A percentile compares a stretch with the other conserved stretches of the same genome.
phyloP scores from a whole-genome alignment of 164 flowering plant species.

The Akebia trifoliata region DNA sequence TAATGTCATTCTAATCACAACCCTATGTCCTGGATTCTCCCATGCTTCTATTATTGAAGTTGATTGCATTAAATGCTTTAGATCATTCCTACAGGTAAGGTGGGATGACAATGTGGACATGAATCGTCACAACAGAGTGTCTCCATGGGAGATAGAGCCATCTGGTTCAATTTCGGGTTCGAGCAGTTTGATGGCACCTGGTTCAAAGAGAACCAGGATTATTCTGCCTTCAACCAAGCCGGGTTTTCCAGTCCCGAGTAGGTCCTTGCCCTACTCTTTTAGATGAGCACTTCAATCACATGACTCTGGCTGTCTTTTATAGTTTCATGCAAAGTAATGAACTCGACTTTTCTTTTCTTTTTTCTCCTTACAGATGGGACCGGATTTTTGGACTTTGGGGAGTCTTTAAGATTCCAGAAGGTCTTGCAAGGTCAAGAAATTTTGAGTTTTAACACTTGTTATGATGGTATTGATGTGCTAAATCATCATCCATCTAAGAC shows the following conservation, averaged over 20 bases:
- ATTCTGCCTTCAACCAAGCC: constrained; percentile 43
- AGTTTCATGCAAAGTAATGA: not conserved
- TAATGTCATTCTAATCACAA: no score
- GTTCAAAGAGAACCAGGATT: constrained; percentile 64
- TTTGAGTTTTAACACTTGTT: constrained; percentile 39
- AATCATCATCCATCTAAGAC: constrained; percentile 37
- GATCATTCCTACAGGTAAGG: constrained; percentile 58
- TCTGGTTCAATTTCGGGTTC: constrained; percentile 54
- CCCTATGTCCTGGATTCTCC: not conserved
- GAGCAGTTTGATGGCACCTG: constrained; percentile 31
- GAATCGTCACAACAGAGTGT: constrained; percentile 60
- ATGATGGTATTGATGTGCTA: constrained; percentile 47
- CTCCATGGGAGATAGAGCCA: constrained; percentile 93
- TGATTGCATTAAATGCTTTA: not conserved
- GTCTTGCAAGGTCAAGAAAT: constrained; percentile 99
- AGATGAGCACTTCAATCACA: not conserved
- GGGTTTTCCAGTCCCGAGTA: constrained; percentile 63
- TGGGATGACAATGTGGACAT: constrained; percentile 73
- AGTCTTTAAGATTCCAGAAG: constrained; percentile 84
- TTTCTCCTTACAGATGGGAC: constrained; percentile 25
- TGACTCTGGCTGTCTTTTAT: not conserved
- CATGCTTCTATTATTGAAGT: not conserved
- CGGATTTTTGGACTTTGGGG: constrained; percentile 64
- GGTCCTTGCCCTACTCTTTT: constrained; percentile 10
- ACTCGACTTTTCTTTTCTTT: not conserved